Percentiles rank a stretch among this genome's conserved stretches.
These are phyloP conservation scores for Xylaria arbuscula DNA, from an alignment of 2,329 filamentous ascomycete genomes.

Conservation along the genomic window DNA sequence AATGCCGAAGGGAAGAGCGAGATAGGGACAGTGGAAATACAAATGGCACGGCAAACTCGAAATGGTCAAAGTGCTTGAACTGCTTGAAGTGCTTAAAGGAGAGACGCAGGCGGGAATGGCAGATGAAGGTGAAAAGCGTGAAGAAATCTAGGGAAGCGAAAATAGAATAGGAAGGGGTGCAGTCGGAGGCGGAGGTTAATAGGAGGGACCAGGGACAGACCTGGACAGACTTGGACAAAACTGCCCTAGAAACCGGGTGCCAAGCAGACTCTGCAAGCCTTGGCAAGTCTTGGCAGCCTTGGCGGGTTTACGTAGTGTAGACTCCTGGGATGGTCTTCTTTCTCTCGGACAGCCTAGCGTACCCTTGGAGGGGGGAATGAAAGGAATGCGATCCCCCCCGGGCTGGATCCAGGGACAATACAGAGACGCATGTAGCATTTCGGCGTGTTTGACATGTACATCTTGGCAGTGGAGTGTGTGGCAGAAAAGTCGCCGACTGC, in stretches of 20 bases:
- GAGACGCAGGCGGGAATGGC: conserved; percentile 28
- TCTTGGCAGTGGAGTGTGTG: too few relatives aligned
- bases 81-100: neutral
- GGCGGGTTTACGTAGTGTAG: too few relatives aligned
- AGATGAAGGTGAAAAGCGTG: conserved; percentile 7
- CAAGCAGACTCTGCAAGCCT: conserved; percentile 23
- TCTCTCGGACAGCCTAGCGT: neutral
- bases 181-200: conserved; percentile 24
- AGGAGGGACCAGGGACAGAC: conserved; percentile 14
- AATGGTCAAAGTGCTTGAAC: neutral
- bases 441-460: too few relatives aligned
- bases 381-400: neutral
- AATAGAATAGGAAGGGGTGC: conserved; percentile 29
- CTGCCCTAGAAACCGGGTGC: conserved; percentile 6
- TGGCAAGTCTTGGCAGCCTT: neutral
- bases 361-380: neutral
- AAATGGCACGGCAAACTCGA: neutral
- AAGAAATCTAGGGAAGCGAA: conserved; percentile 23
- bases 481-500: conserved; percentile 8
- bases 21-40: neutral
- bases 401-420: neutral
- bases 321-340: too few relatives aligned
- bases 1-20: neutral
- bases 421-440: neutral
- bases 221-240: too few relatives aligned